These are phyloP conservation scores for Amanita rubescens DNA, from an alignment of 768 basidiomycete genomes.

Conservation along the genomic window DNA sequence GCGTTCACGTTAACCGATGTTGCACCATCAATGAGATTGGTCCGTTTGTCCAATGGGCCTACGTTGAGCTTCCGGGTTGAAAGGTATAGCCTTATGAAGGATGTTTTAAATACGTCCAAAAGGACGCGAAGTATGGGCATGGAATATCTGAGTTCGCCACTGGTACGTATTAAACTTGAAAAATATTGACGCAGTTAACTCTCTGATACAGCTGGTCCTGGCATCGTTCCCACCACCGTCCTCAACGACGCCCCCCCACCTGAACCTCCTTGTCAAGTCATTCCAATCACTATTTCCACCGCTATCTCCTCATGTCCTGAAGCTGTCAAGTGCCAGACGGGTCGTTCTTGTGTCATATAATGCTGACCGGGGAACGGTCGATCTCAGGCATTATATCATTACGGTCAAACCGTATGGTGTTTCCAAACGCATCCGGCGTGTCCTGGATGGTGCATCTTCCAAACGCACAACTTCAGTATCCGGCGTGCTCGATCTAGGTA, in stretches of 20 bases:
- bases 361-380: slow-evolving; percentile 75
- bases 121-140: slow-evolving; percentile 70
- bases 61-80: slow-evolving; percentile 91
- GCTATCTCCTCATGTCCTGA: slow-evolving; percentile 72
- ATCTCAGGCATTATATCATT: slow-evolving; percentile 93
- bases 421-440: slow-evolving; percentile 81
- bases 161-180: slow-evolving; percentile 44
- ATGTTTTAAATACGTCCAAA: slow-evolving; percentile 59
- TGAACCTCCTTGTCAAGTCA: slow-evolving; percentile 88
- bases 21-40: slow-evolving; percentile 80
- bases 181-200: not conserved
- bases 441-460: slow-evolving; percentile 57
- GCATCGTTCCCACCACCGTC: slow-evolving; percentile 77
- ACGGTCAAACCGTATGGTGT: slow-evolving; percentile 93
- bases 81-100: slow-evolving; percentile 87
- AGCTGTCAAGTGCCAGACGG: slow-evolving; percentile 84
- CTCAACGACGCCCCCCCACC: slow-evolving; percentile 71
- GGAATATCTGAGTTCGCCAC: slow-evolving; percentile 87
- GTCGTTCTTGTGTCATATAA: slow-evolving; percentile 94
- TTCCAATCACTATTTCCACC: slow-evolving; percentile 97
- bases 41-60: slow-evolving; percentile 84
- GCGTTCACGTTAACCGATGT: slow-evolving; percentile 85
- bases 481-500: slow-evolving; percentile 69
- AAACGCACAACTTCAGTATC: slow-evolving; percentile 21
- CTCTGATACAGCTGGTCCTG: slow-evolving; percentile 67